phyloP scores from a whole-genome alignment of 495 filamentous ascomycete genomes.

The Choiromyces venosus region DNA sequence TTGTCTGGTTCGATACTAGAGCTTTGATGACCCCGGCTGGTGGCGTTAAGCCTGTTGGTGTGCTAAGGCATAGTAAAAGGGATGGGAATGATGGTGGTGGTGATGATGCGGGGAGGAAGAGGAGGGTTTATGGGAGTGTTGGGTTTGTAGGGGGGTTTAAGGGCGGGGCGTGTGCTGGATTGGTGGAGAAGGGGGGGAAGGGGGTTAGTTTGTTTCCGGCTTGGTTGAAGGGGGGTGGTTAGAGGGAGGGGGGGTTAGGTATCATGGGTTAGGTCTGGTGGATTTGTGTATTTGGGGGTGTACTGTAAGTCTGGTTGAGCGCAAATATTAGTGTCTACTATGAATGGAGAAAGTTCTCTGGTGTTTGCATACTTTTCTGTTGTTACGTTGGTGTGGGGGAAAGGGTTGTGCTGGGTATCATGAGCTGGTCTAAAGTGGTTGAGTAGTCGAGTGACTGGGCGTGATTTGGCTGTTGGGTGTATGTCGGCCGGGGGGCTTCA shows the following conservation, averaged over 20 bases:
- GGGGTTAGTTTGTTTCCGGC: constrained; percentile 21
- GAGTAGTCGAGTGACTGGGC: neutral
- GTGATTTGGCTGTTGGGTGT: neutral
- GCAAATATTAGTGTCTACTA: neutral
- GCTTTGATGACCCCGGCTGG: constrained; percentile 5
- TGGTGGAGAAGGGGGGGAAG: constrained; percentile 10
- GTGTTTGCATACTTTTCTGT: neutral
- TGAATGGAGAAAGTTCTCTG: neutral
- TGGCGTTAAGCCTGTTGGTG: constrained; percentile 12
- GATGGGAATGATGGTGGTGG: neutral
- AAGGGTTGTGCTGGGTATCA: neutral
- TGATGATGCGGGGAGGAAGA: neutral
- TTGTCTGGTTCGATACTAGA: constrained; percentile 28
- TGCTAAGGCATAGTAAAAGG: constrained; percentile 13
- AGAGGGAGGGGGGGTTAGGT: neutral
- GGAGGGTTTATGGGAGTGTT: constrained; percentile 11
- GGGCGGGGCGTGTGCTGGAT: constrained; percentile 23
- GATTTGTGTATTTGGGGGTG: neutral
- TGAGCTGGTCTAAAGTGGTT: neutral
- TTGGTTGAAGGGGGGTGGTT: constrained; percentile 9
- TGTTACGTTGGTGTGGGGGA: neutral
- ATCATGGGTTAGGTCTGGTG: neutral
- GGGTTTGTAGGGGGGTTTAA: constrained; percentile 18
- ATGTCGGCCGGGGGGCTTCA: neutral
- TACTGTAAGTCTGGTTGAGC: too few relatives aligned